Percentiles rank a stretch among this genome's conserved stretches.
phyloP scores from a whole-genome alignment of 345 rosid genomes.

The Anacardium occidentale region DNA sequence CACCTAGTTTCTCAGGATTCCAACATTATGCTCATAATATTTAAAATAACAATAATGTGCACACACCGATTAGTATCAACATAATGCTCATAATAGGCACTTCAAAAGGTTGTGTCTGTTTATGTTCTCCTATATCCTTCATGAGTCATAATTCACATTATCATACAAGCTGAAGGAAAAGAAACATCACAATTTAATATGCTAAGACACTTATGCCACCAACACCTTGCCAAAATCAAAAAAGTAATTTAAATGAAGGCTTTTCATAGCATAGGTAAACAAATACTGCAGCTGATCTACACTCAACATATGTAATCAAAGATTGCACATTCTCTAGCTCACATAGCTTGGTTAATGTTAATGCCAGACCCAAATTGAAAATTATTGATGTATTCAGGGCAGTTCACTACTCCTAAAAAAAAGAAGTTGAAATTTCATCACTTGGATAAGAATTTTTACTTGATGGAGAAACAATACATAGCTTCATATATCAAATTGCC shows the following conservation, averaged over 20 bases:
- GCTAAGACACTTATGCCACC: not conserved
- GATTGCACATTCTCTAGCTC: not conserved
- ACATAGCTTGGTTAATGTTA: not conserved
- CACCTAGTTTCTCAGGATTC: not conserved
- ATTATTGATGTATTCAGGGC: not conserved
- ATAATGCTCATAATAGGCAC: no score
- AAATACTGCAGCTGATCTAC: not conserved
- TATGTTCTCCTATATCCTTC: not conserved
- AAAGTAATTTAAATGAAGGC: not conserved
- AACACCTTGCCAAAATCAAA: not conserved
- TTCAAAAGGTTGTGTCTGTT: not conserved
- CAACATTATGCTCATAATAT: not conserved
- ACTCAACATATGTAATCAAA: not conserved
- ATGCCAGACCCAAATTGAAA: not conserved
- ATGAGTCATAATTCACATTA: not conserved
- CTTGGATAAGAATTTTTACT: no score
- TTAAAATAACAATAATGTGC: no score
- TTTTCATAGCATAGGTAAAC: not conserved
- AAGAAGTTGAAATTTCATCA: not conserved
- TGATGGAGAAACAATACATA: no score
- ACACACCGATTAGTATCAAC: not conserved
- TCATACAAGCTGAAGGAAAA: not conserved
- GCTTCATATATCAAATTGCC: not conserved
- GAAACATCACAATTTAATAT: not conserved
- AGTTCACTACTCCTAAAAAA: no score